A percentile compares a stretch with the other conserved stretches of the same genome.
Conservation (phyloP, 768 basidiomycete genomes). For the Fomitopsis pulvina region DNA sequence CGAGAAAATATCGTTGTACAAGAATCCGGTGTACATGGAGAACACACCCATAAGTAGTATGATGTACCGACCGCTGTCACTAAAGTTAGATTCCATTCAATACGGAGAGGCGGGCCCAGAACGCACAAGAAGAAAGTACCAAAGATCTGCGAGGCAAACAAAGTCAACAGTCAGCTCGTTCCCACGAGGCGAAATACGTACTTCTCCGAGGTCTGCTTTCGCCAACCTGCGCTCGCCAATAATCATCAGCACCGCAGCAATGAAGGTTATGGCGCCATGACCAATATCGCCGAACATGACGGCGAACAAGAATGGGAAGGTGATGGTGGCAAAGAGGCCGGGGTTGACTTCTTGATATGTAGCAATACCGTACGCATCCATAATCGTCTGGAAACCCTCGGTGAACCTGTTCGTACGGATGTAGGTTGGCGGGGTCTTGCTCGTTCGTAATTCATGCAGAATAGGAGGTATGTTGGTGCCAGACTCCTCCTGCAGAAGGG, state of each 20-base stretch:
- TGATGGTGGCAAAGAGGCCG: slow-evolving; percentile 84
- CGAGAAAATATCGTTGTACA: slow-evolving; percentile 99
- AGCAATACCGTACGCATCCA: slow-evolving; percentile 95
- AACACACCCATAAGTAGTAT: slow-evolving; percentile 98
- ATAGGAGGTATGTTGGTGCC: slow-evolving; percentile 91
- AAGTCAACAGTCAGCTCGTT: not conserved
- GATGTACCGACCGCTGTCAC: slow-evolving; percentile 86
- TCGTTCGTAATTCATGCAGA: slow-evolving; percentile 81
- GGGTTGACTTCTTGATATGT: slow-evolving; percentile 97
- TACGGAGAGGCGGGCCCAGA: slow-evolving; percentile 2
- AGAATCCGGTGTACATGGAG: slow-evolving; percentile 92
- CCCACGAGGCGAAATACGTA: slow-evolving; percentile 23
- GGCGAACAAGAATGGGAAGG: slow-evolving; percentile 97
- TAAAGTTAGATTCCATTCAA: slow-evolving; percentile 12
- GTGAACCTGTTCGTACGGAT: slow-evolving; percentile 94
- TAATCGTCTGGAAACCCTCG: slow-evolving; percentile 93
- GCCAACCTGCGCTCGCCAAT: slow-evolving; percentile 74
- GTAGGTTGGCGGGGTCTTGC: slow-evolving; percentile 93
- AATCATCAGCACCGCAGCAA: slow-evolving; percentile 81
- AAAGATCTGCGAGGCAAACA: slow-evolving; percentile 55
- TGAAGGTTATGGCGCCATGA: slow-evolving; percentile 80
- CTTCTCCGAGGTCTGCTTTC: slow-evolving; percentile 70
- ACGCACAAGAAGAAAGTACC: slow-evolving; percentile 92
- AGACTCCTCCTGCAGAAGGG: slow-evolving; percentile 60
- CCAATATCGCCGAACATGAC: slow-evolving; percentile 99